These are phyloP conservation scores for Kodamaea kakaduensis DNA, from an alignment of 805 yeast genomes.

Conservation along the genomic window DNA sequence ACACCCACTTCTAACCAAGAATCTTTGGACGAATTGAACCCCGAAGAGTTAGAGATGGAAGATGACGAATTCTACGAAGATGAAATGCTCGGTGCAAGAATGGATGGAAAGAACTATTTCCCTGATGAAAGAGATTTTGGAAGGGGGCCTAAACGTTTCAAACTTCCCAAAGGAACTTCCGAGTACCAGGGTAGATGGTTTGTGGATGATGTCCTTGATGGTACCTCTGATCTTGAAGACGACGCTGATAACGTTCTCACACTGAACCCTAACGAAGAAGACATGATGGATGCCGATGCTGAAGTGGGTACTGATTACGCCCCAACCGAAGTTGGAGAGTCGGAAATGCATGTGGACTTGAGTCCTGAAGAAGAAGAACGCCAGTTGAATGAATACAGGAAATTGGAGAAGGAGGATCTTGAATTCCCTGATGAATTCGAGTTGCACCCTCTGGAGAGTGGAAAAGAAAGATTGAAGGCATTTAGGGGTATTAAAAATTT, in stretches of 20 bases:
- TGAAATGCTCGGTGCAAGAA: slow-evolving; percentile 42
- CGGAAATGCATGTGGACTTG: slow-evolving; percentile 67
- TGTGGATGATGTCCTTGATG: slow-evolving; percentile 50
- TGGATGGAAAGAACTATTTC: slow-evolving; percentile 56
- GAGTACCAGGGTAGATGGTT: slow-evolving; percentile 77
- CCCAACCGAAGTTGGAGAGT: slow-evolving; percentile 42
- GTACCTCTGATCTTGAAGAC: slow-evolving; percentile 43
- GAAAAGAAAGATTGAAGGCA: slow-evolving; percentile 65
- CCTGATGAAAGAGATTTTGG: slow-evolving; percentile 18
- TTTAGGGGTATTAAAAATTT: slow-evolving; percentile 87
- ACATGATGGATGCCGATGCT: slow-evolving; percentile 26
- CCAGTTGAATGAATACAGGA: slow-evolving; percentile 67
- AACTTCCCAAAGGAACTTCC: slow-evolving; percentile 67
- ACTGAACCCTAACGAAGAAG: slow-evolving; percentile 26
- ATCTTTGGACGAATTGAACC: slow-evolving; percentile 55
- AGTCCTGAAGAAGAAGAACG: slow-evolving; percentile 78
- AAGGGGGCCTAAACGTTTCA: slow-evolving; percentile 26
- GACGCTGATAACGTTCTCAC: slow-evolving; percentile 29
- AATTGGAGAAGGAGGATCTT: slow-evolving; percentile 71
- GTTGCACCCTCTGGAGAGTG: slow-evolving; percentile 70
- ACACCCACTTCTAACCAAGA: slow-evolving; percentile 46
- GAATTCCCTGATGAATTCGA: slow-evolving; percentile 97
- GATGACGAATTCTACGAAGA: slow-evolving; percentile 23
- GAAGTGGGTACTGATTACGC: slow-evolving; percentile 30
- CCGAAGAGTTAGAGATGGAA: slow-evolving; percentile 49